Conservation (phyloP, 495 filamentous ascomycete species). For the Annulohypoxylon stygium region DNA sequence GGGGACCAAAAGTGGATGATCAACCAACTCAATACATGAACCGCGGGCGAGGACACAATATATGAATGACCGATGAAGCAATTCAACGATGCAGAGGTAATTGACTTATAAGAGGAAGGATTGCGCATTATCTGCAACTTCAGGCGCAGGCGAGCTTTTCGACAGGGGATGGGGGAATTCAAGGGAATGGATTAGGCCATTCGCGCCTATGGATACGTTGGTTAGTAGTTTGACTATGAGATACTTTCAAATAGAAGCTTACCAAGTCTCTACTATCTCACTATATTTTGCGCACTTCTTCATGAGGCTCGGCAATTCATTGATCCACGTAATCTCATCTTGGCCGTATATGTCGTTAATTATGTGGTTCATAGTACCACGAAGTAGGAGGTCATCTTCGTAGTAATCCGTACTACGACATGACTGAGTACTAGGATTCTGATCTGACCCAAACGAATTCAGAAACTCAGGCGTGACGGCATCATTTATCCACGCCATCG, state of each 20-base stretch:
- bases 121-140: neutral
- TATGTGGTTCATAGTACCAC: constrained; percentile 45
- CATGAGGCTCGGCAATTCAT: neutral
- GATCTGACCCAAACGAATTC: neutral
- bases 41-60: neutral
- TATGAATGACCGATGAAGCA: constrained; percentile 9
- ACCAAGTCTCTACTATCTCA: constrained; percentile 9
- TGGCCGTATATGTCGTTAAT: constrained; percentile 15
- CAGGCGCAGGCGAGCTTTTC: neutral
- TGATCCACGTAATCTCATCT: neutral
- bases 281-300: neutral
- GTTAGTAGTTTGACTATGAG: neutral
- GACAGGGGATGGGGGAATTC: neutral
- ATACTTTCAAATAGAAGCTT: neutral
- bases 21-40: neutral
- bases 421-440: constrained; percentile 25
- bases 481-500: neutral
- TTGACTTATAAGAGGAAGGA: neutral
- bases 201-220: neutral
- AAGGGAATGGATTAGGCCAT: neutral
- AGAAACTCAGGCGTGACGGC: neutral
- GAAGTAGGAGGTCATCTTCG: constrained; percentile 49
- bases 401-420: constrained; percentile 49
- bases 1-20: neutral
- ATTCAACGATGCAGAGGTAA: neutral